A percentile compares a stretch with the other conserved stretches of the same genome.
Evolutionary conservation across 208 protist genomes (phyloP).

Genomic region (Giardia muris): DNA sequence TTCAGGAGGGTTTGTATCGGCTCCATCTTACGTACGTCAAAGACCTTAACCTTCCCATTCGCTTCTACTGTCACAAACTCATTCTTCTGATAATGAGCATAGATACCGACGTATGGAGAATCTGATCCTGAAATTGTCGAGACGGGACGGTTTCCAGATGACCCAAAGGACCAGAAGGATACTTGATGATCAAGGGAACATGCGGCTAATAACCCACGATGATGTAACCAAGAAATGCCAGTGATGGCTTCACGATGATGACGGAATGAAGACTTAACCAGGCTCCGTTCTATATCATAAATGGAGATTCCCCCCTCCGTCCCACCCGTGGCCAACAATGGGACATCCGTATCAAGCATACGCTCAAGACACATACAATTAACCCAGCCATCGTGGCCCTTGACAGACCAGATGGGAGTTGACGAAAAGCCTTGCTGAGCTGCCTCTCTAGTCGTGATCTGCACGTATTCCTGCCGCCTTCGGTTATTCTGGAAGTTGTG

Average conservation of each 20-base stretch:
- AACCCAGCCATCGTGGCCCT: not conserved
- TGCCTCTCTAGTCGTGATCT: not conserved
- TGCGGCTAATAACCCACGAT: not conserved
- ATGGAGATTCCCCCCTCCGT: not conserved
- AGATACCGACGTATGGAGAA: not conserved
- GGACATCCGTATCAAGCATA: not conserved
- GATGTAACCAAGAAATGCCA: not conserved
- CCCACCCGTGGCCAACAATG: not conserved
- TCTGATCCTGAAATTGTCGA: not conserved
- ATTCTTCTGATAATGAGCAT: not conserved
- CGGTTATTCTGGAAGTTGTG: not conserved
- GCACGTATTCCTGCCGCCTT: not conserved
- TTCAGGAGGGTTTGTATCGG: not conserved
- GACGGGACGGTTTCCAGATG: not conserved
- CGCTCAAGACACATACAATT: not conserved
- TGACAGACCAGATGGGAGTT: not conserved
- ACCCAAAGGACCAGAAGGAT: not conserved
- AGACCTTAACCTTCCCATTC: not conserved
- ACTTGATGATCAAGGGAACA: not conserved
- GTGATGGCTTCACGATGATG: not conserved
- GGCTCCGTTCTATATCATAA: not conserved
- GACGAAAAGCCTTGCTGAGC: not conserved
- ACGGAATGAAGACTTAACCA: not conserved
- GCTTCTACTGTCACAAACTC: constrained; percentile 18
- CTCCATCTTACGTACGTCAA: not conserved